These are phyloP conservation scores for Tetrapisispora arboricola DNA, from an alignment of 805 yeast genomes.

Conservation along the genomic window DNA sequence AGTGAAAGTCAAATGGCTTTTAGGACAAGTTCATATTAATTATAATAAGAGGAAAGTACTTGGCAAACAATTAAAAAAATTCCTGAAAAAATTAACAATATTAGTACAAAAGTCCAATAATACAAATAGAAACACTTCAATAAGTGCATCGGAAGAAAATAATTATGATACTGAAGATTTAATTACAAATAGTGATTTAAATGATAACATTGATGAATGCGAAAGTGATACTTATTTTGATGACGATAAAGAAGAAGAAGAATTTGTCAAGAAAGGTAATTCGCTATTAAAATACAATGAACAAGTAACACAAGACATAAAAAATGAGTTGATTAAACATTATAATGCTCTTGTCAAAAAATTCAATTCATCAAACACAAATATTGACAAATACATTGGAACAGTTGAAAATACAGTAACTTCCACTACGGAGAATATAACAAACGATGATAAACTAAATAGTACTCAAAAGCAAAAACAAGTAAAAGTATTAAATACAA, in stretches of 20 bases:
- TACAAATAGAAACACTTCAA: not conserved
- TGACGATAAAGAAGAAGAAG: constrained; percentile 23
- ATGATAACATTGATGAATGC: constrained; percentile 22
- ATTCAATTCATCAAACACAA: constrained; percentile 24
- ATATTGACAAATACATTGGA: constrained; percentile 25
- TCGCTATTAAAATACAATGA: constrained; percentile 16
- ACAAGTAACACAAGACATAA: constrained; percentile 18
- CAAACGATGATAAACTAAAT: constrained; percentile 12
- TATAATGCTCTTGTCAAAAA: constrained; percentile 23
- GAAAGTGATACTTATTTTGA: constrained; percentile 23
- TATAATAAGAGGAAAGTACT: constrained; percentile 35
- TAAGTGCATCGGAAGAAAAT: constrained; percentile 2
- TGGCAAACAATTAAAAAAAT: constrained; percentile 26
- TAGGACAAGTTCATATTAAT: constrained; percentile 32
- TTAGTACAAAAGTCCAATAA: constrained; percentile 7
- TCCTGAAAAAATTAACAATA: constrained; percentile 29
- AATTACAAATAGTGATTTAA: constrained; percentile 3
- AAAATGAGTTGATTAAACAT: constrained; percentile 23
- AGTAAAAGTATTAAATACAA: constrained; percentile 7
- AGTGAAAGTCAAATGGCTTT: constrained; percentile 47
- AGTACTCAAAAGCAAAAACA: not conserved
- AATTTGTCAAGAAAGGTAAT: constrained; percentile 15
- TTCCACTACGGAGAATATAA: not conserved
- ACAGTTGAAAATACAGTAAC: not conserved
- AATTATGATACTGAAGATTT: not conserved